Evolutionary conservation across 2,329 filamentous ascomycete species (phyloP).

Genomic region (Talaromyces sp.): DNA sequence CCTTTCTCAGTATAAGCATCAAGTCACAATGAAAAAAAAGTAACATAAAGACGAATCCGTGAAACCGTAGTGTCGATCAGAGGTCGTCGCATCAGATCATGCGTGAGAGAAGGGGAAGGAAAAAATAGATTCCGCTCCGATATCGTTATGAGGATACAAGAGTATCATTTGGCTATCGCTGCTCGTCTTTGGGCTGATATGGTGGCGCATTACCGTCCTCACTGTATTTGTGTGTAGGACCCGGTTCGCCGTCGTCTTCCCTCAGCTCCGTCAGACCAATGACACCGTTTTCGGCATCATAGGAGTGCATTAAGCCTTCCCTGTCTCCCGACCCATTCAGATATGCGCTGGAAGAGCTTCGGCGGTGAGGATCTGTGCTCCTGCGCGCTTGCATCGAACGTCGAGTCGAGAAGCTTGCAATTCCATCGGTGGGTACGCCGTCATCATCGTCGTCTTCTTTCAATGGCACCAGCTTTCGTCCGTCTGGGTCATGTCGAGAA

Average conservation of each 20-base stretch:
- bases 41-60: background rate
- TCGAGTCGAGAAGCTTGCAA: slow-evolving; percentile 83
- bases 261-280: slow-evolving; percentile 76
- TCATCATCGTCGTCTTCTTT: slow-evolving; percentile 60
- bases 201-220: slow-evolving; percentile 22
- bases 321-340: slow-evolving; percentile 60
- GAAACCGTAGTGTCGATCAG: slow-evolving; percentile 1
- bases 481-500: slow-evolving; percentile 86
- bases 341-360: slow-evolving; percentile 58
- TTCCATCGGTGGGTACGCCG: slow-evolving; percentile 83
- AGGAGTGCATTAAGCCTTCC: slow-evolving; percentile 79
- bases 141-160: background rate
- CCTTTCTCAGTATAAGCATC: background rate
- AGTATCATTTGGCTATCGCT: slow-evolving; percentile 19
- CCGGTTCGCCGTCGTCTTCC: slow-evolving; percentile 61
- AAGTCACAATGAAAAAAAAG: background rate
- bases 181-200: slow-evolving; percentile 27
- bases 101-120: background rate
- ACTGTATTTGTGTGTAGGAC: slow-evolving; percentile 29
- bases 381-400: slow-evolving; percentile 88
- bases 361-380: slow-evolving; percentile 56
- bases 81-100: slow-evolving; percentile 11
- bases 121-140: background rate
- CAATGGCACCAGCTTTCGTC: slow-evolving; percentile 60
- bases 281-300: slow-evolving; percentile 75